A percentile compares a stretch with the other conserved stretches of the same genome.
phyloP scores from a whole-genome alignment of 225 moss, liverwort and hornwort genomes.

The Bryum argenteum region DNA sequence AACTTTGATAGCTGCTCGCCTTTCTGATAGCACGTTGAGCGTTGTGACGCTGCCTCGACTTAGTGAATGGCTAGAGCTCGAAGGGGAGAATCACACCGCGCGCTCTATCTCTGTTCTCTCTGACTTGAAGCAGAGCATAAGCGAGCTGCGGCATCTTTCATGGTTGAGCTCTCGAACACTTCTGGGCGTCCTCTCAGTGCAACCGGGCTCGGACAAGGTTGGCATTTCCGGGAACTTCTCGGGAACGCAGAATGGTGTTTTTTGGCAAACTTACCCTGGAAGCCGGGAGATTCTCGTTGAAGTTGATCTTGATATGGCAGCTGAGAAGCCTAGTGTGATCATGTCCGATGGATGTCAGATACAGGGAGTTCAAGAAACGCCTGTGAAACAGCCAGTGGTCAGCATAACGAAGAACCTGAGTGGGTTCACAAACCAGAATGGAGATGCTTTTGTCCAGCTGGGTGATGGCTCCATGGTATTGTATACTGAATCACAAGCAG shows the following conservation, averaged over 20 bases:
- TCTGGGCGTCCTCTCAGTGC: conserved; percentile 59
- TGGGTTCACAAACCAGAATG: conserved; percentile 27
- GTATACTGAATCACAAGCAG: conserved; percentile 57
- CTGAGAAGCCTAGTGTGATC: conserved; percentile 31
- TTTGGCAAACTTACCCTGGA: conserved; percentile 46
- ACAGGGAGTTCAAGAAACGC: conserved; percentile 58
- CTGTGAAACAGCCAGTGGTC: conserved; percentile 46
- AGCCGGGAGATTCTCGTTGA: conserved; percentile 57
- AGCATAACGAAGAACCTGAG: conserved; percentile 51
- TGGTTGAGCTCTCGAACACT: conserved; percentile 71
- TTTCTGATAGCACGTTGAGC: conserved; percentile 79
- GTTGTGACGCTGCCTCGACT: conserved; percentile 63
- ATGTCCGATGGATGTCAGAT: conserved; percentile 46
- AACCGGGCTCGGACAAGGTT: conserved; percentile 42
- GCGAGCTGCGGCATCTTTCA: conserved; percentile 72
- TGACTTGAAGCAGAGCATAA: conserved; percentile 60
- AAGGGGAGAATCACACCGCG: conserved; percentile 53
- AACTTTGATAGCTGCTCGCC: conserved; percentile 64
- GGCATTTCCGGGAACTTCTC: conserved; percentile 40
- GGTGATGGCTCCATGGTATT: conserved; percentile 68
- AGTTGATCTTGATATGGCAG: conserved; percentile 48
- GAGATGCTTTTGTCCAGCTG: conserved; percentile 71
- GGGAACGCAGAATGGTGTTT: conserved; percentile 50
- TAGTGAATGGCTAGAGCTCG: conserved; percentile 71
- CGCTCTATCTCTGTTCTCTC: conserved; percentile 44